Evolutionary conservation across 2,329 filamentous ascomycete species (phyloP).

Genomic region (Alternaria incomplexa): DNA sequence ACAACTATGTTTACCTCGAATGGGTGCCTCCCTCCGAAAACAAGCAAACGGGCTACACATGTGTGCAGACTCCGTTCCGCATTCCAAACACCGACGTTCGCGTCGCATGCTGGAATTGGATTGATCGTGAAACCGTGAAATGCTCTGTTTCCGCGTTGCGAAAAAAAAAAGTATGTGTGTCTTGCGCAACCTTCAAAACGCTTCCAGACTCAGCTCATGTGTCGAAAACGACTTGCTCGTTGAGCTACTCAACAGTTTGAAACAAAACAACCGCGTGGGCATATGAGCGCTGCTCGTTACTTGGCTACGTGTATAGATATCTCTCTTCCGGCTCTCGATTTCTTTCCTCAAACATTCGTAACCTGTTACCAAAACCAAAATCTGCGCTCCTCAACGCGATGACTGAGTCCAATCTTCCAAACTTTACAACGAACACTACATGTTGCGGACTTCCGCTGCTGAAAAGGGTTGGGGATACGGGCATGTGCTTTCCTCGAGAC

Average conservation of each 20-base stretch:
- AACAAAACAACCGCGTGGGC: fast-evolving
- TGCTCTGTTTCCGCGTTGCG: background rate
- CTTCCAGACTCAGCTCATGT: fast-evolving
- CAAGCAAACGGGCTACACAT: too few relatives aligned
- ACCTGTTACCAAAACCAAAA: too few relatives aligned
- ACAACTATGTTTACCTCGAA: background rate
- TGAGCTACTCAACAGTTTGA: background rate
- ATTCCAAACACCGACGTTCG: background rate
- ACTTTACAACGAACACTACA: fast-evolving
- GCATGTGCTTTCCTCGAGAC: too few relatives aligned
- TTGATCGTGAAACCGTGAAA: background rate
- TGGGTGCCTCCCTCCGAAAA: background rate
- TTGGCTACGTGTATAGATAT: background rate
- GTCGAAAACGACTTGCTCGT: background rate
- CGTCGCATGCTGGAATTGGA: background rate
- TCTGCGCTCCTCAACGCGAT: too few relatives aligned
- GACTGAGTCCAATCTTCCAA: background rate
- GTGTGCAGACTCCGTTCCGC: background rate
- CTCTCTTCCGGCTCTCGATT: background rate
- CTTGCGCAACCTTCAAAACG: background rate
- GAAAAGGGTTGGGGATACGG: too few relatives aligned
- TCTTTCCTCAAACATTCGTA: background rate
- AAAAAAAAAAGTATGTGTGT: background rate
- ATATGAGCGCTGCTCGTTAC: background rate
- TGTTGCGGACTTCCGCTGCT: background rate